Base-by-base conservation (phyloP, 2,329 filamentous ascomycete genomes). In the Phialemonium atrogriseum region DNA sequence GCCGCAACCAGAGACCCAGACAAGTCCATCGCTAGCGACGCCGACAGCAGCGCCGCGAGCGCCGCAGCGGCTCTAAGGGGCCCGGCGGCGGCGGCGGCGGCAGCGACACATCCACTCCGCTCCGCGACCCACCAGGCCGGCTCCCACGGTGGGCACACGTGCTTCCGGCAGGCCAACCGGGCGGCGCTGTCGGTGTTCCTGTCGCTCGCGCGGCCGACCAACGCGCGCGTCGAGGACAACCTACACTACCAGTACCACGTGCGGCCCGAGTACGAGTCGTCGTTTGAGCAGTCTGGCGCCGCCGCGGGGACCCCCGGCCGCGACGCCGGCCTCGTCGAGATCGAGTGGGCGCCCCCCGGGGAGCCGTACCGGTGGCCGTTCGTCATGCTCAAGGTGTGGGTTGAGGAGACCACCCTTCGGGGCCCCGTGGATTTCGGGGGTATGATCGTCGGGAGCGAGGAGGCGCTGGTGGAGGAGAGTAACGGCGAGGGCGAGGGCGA, bases 361-460 rank as follows among this genome's bases (percentile, higher is more conserved):
- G 6, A 12, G 8, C 3, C 10, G 6, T 37, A 20, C 21, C 29
- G 32, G 8, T 47, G 42, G 43, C 21, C 8, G 5, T 47, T 47
- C 18, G 11, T 32, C 12, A 24, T 24, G 11, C 4, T 46, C 4
- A 14, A 20, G 7, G 40, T 46, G 1, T 11, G 34, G 18, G 42
- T 43, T 5, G 10, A 30, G 9, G 24, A 33, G 18, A 31, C 27
- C 5, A 18, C 39, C 13, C 13, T 47, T 1, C 7, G 22, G 20
- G 42, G 45, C 5, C 40, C 41, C 11, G 25, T 40, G 11, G 38
- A 47, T 21, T 9, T 45, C 8, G 36, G 37, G 10, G 42, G 40
- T 21, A 38, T 44, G 34, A 32, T 45, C 18, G 35, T 37, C 6
- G 34, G 30, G 24, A 11, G 21, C 19, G 14, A 17, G n/a, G 15